phyloP scores from a whole-genome alignment of 352 stramenopile genomes.

The Phytopythium helicoides region DNA sequence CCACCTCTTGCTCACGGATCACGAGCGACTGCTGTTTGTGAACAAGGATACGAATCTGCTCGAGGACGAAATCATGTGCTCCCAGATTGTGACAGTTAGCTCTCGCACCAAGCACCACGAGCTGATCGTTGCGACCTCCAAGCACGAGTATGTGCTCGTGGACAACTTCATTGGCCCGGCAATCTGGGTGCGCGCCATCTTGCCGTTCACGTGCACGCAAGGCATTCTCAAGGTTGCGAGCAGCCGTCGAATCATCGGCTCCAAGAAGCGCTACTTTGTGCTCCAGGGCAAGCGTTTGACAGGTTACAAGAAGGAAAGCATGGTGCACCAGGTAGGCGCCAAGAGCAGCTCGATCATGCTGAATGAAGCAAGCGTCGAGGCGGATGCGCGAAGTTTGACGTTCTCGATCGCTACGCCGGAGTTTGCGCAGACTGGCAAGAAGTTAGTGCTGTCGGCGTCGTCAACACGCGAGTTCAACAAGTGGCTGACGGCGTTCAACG shows the following conservation, averaged over 20 bases:
- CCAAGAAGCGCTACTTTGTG: constrained; percentile 86
- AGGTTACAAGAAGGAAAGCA: constrained; percentile 75
- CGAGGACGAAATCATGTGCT: constrained; percentile 88
- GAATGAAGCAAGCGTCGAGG: constrained; percentile 58
- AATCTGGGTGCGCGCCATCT: constrained; percentile 83
- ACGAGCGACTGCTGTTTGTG: constrained; percentile 83
- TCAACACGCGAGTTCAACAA: constrained; percentile 85
- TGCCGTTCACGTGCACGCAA: constrained; percentile 86
- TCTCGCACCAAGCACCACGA: constrained; percentile 77
- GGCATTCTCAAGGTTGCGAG: constrained; percentile 77
- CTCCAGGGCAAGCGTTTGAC: constrained; percentile 58
- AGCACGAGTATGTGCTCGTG: constrained; percentile 75
- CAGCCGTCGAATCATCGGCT: constrained; percentile 73
- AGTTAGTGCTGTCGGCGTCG: constrained; percentile 72
- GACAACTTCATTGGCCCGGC: constrained; percentile 85
- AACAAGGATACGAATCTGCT: constrained; percentile 89
- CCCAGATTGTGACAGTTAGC: constrained; percentile 85
- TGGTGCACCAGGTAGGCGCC: constrained; percentile 66
- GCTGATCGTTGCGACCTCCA: constrained; percentile 66
- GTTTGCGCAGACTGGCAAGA: constrained; percentile 68
- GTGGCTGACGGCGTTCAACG: constrained; percentile 68
- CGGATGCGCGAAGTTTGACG: constrained; percentile 58
- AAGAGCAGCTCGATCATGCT: constrained; percentile 75
- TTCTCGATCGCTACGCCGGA: constrained; percentile 82
- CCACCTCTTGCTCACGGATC: constrained; percentile 79